phyloP scores from a whole-genome alignment of 2,329 filamentous ascomycete species.

The Colletotrichum spinosum region DNA sequence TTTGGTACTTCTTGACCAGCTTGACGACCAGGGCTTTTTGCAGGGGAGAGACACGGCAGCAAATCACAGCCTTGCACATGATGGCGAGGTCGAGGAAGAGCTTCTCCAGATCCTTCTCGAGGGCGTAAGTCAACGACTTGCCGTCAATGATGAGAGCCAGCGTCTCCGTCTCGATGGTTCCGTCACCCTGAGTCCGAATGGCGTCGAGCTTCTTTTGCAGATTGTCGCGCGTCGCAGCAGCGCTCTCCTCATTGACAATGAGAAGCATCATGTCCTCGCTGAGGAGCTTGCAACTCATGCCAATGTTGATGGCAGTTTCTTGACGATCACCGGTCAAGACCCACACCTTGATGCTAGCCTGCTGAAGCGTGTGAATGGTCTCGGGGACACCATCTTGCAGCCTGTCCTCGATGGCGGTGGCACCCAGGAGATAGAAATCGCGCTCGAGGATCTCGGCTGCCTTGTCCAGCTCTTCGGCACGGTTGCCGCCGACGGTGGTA shows the following conservation, averaged over 20 bases:
- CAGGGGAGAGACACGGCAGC: slow-evolving; percentile 94
- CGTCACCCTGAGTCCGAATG: slow-evolving; percentile 83
- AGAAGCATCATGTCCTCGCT: slow-evolving; percentile 99
- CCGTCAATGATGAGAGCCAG: slow-evolving; percentile 95
- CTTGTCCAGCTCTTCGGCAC: slow-evolving; percentile 95
- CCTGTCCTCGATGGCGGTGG: slow-evolving; percentile 96
- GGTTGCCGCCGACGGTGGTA: slow-evolving; percentile 91
- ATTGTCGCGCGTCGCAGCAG: slow-evolving; percentile 85
- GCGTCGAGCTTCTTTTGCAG: slow-evolving; percentile 94
- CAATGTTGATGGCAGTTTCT: slow-evolving; percentile 99
- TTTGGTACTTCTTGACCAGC: slow-evolving; percentile 91
- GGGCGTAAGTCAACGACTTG: slow-evolving; percentile 90
- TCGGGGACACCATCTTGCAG: slow-evolving; percentile 97
- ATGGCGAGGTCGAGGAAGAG: slow-evolving; percentile 92
- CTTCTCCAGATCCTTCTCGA: slow-evolving; percentile 95
- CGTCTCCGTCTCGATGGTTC: slow-evolving; percentile 83
- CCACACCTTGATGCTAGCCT: slow-evolving; percentile 98
- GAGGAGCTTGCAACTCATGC: slow-evolving; percentile 98
- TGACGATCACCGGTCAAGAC: slow-evolving; percentile 97
- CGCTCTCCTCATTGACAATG: slow-evolving; percentile 92
- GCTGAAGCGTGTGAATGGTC: slow-evolving; percentile 96
- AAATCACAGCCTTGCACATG: slow-evolving; percentile 99
- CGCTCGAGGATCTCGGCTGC: slow-evolving; percentile 95
- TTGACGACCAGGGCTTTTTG: slow-evolving; percentile 99
- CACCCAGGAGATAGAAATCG: slow-evolving; percentile 90